These are phyloP conservation scores for Emergomyces orientalis DNA, from an alignment of 2,329 filamentous ascomycete genomes.

Conservation along the genomic window DNA sequence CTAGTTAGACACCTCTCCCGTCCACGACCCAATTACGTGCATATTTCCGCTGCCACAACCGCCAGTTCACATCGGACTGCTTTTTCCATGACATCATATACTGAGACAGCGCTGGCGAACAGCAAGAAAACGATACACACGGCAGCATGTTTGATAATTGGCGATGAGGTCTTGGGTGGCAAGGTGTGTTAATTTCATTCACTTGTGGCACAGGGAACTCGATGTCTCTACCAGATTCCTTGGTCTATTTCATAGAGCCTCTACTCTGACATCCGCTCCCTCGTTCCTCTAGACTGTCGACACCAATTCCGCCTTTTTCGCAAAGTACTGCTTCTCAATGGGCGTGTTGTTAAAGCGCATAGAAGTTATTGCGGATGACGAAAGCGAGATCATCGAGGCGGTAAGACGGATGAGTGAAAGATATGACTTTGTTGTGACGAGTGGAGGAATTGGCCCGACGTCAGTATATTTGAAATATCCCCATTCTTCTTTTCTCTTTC, in stretches of 20 bases:
- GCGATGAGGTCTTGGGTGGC: conserved; percentile 91
- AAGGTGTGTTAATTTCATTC: conserved; percentile 55
- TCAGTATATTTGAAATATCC: conserved; percentile 37
- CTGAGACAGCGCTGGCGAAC: conserved; percentile 21
- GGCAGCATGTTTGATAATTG: conserved; percentile 86
- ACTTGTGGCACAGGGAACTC: background rate
- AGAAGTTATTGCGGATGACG: conserved; percentile 90
- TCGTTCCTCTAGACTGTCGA: conserved; percentile 47
- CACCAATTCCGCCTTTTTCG: conserved; percentile 57
- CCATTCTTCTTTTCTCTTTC: background rate
- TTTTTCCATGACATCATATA: conserved; percentile 38
- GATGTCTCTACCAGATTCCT: background rate
- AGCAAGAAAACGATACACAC: conserved; percentile 63
- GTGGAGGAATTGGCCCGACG: conserved; percentile 93
- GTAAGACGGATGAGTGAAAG: conserved; percentile 74
- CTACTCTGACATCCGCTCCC: background rate
- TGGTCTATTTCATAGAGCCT: background rate
- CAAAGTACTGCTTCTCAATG: conserved; percentile 57
- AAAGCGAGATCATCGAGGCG: conserved; percentile 80
- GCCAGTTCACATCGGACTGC: conserved; percentile 16
- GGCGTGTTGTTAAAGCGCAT: conserved; percentile 66
- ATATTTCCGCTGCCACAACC: conserved; percentile 37
- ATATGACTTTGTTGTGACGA: conserved; percentile 94
- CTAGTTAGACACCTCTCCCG: conserved; percentile 61
- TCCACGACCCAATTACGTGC: conserved; percentile 50